Percentiles rank a stretch among this genome's conserved stretches.
These are phyloP conservation scores for Tolypocladium cylindrosporum DNA, from an alignment of 2,329 filamentous ascomycete species.

Conservation along the genomic window DNA sequence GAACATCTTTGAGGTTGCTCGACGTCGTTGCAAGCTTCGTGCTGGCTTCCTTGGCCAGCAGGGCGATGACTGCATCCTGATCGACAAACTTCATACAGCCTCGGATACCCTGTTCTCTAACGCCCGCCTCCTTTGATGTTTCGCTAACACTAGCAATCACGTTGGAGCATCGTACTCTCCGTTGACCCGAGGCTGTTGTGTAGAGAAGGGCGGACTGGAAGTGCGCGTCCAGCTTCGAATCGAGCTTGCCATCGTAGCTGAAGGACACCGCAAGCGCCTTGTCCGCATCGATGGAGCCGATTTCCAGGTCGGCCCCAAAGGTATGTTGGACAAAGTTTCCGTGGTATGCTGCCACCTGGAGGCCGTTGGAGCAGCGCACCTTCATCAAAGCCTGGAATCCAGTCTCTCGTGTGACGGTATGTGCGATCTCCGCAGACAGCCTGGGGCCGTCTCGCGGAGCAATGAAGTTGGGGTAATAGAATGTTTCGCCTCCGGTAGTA, in stretches of 20 bases:
- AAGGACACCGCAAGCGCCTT: constrained; percentile 90
- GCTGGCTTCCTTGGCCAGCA: constrained; percentile 89
- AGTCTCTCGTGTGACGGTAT: constrained; percentile 79
- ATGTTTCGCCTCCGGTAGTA: constrained; percentile 87
- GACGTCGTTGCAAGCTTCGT: constrained; percentile 66
- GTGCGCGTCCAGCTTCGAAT: constrained; percentile 90
- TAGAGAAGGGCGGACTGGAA: constrained; percentile 95
- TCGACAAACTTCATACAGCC: constrained; percentile 90
- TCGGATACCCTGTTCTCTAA: constrained; percentile 46
- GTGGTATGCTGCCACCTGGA: constrained; percentile 89
- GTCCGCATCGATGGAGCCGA: constrained; percentile 85
- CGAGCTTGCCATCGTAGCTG: constrained; percentile 94
- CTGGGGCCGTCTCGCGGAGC: constrained; percentile 76
- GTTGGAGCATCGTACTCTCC: constrained; percentile 86
- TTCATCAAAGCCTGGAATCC: constrained; percentile 97
- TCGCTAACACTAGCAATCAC: constrained; percentile 88
- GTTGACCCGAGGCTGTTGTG: constrained; percentile 80
- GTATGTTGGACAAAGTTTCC: constrained; percentile 95
- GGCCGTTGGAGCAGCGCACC: constrained; percentile 90
- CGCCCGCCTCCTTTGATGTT: constrained; percentile 28
- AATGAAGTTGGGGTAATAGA: constrained; percentile 95
- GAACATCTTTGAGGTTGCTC: constrained; percentile 72
- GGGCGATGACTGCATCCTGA: constrained; percentile 81
- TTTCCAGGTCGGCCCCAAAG: constrained; percentile 88
- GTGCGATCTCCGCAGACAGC: constrained; percentile 74